Evolutionary conservation across 2,329 filamentous ascomycete species (phyloP).

Genomic region (Calonectria honghensis): DNA sequence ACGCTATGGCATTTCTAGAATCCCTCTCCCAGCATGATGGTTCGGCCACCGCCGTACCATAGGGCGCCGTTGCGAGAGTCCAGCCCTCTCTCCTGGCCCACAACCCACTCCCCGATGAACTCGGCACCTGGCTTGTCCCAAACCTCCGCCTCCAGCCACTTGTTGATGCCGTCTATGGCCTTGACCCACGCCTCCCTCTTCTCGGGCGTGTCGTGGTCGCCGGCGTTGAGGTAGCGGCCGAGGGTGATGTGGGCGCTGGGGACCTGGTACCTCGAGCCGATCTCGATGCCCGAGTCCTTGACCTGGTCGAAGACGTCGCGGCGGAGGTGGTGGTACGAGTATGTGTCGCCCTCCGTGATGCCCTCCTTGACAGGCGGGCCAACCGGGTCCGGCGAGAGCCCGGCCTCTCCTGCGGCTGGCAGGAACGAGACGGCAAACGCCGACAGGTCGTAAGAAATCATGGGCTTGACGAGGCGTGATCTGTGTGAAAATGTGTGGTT

Average conservation of each 20-base stretch:
- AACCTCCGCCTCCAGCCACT: constrained; percentile 81
- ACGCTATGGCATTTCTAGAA: constrained; percentile 64
- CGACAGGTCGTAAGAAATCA: constrained; percentile 88
- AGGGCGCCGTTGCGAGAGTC: constrained; percentile 84
- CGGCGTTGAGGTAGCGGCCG: constrained; percentile 83
- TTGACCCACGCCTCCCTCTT: constrained; percentile 80
- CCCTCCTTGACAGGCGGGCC: constrained; percentile 60
- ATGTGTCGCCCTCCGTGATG: constrained; percentile 75
- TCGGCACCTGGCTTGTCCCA: constrained; percentile 75
- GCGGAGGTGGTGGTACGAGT: constrained; percentile 93
- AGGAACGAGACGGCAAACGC: constrained; percentile 92
- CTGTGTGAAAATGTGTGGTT: constrained; percentile 81
- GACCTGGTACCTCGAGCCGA: constrained; percentile 89
- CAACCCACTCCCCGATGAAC: constrained; percentile 83
- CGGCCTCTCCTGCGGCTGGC: constrained; percentile 80
- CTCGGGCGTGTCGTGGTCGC: constrained; percentile 76
- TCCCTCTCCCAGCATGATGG: constrained; percentile 77
- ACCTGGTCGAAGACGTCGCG: constrained; percentile 82
- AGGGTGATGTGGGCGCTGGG: constrained; percentile 94
- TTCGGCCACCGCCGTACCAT: constrained; percentile 92
- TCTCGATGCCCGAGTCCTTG: constrained; percentile 76
- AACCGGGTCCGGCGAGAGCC: constrained; percentile 61
- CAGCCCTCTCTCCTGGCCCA: constrained; percentile 90
- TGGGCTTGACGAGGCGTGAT: constrained; percentile 85
- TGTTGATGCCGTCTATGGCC: constrained; percentile 85